Percentiles rank a stretch among this genome's conserved stretches.
Evolutionary conservation across 164 flowering plant genomes (phyloP).

Genomic region (Magnolia kwangsiensis): DNA sequence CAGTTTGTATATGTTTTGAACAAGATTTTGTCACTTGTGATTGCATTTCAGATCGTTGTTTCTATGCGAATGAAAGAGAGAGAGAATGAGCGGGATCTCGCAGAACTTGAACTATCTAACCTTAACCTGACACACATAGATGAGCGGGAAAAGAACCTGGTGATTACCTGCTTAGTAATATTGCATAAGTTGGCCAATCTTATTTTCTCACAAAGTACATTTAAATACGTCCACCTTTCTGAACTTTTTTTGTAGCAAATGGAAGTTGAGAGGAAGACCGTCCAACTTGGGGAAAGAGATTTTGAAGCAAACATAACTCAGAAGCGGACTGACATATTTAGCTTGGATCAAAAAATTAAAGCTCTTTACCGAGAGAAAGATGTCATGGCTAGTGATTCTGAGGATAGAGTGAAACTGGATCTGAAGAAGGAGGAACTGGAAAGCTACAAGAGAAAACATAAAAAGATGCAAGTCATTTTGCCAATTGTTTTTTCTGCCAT

Average conservation of each 20-base stretch:
- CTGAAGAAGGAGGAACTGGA: constrained; percentile 71
- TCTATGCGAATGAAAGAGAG: constrained; percentile 53
- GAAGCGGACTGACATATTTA: constrained; percentile 44
- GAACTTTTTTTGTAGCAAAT: constrained; percentile 35
- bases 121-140: constrained; percentile 58
- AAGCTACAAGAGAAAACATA: constrained; percentile 56
- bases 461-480: constrained; percentile 56
- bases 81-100: constrained; percentile 55
- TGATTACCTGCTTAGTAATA: constrained; percentile 20
- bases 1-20: neutral
- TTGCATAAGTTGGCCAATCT: neutral
- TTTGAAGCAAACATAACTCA: constrained; percentile 55
- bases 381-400: constrained; percentile 66
- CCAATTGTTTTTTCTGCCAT: neutral
- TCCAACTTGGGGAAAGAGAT: constrained; percentile 57
- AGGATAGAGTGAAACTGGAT: constrained; percentile 67
- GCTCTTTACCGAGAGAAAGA: constrained; percentile 63
- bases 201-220: neutral
- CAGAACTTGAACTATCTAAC: constrained; percentile 57
- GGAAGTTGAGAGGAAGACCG: constrained; percentile 69
- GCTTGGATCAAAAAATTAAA: constrained; percentile 53
- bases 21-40: constrained; percentile 6
- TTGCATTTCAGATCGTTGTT: constrained; percentile 46
- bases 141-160: constrained; percentile 77
- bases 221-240: neutral